Base-by-base conservation (phyloP, 1,139 yeast species). In the Yamadazyma mexicana region DNA sequence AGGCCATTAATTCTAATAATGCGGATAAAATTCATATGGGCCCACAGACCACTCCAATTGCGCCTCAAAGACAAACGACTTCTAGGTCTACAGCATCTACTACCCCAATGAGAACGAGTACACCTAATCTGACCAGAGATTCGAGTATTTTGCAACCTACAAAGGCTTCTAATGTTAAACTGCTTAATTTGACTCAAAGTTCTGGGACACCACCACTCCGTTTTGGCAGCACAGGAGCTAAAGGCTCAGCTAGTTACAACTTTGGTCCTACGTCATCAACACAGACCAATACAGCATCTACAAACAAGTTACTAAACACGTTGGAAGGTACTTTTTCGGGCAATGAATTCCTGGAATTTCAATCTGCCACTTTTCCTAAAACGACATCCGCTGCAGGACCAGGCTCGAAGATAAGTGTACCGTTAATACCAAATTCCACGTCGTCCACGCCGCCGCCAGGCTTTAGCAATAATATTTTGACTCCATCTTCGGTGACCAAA, bases 1-100 rank as follows among this genome's bases (percentile, higher is more conserved):
- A 69, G 42, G 47, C 55, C n/a, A 50, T 69, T 3, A 63, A 58
- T n/a, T 49, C 51, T 5, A 61, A 61, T 3, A 59, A 51, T 31
- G 53, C 56, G 37, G 70, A 66, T 4, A 51, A 50, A 3, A 42
- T 51, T 24, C 48, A 50, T 8, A 48, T 48, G 28, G 65, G 61
- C 0, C 68, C 73, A 0, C 52, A 43, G 23, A 34, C 56, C 5
- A 50, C 52, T 23, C 47, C 39, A 3, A 46, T 49, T 45, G 31
- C 22, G 11, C 51, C 52, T 3, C 44, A 20, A 20, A 20, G 22
- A 20, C 22, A 20, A 20, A 30, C 34, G 7, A 27, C 47, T 7
- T 17, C 36, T 7, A 40, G 40, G 5, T 31, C 15, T n/a, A 6
- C 15, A n/a, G 28, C 15, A 25, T 25, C 28, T 11, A 20, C 22